These are phyloP conservation scores for Teratosphaeria viscida DNA, from an alignment of 2,329 filamentous ascomycete species.

Conservation along the genomic window DNA sequence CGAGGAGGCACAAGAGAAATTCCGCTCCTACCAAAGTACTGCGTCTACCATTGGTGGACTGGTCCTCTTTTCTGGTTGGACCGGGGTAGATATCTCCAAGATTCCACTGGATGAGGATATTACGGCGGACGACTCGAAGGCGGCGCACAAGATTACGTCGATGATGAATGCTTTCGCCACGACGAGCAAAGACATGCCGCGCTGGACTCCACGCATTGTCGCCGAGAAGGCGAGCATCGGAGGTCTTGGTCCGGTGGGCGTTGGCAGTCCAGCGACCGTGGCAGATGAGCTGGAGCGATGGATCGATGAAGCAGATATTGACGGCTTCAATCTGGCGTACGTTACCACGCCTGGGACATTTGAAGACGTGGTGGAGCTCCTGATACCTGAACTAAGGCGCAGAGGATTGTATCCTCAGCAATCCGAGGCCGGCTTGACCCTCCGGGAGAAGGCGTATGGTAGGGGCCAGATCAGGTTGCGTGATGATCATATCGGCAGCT, in stretches of 20 bases:
- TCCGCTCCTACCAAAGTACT: conserved; percentile 50
- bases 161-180: conserved; percentile 29
- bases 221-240: conserved; percentile 59
- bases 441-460: conserved; percentile 46
- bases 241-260: conserved; percentile 53
- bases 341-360: conserved; percentile 58
- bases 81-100: conserved; percentile 52
- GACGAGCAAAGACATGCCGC: conserved; percentile 11
- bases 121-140: conserved; percentile 44
- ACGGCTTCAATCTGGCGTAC: conserved; percentile 66
- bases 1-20: conserved; percentile 55
- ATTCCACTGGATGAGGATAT: conserved; percentile 56
- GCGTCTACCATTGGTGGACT: conserved; percentile 57
- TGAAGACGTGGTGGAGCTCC: conserved; percentile 54
- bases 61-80: conserved; percentile 65
- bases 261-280: conserved; percentile 52
- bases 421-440: conserved; percentile 47
- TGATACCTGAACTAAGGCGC: conserved; percentile 53
- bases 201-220: conserved; percentile 45
- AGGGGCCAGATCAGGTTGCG: not conserved
- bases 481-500: not conserved
- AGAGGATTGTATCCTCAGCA: conserved; percentile 47
- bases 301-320: conserved; percentile 58
- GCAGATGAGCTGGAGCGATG: conserved; percentile 31
- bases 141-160: conserved; percentile 38